Percentiles rank a stretch among this genome's conserved stretches.
Evolutionary conservation across 371 early-diverging fungal genomes (phyloP).

Genomic region (Enteropsectra breve): DNA sequence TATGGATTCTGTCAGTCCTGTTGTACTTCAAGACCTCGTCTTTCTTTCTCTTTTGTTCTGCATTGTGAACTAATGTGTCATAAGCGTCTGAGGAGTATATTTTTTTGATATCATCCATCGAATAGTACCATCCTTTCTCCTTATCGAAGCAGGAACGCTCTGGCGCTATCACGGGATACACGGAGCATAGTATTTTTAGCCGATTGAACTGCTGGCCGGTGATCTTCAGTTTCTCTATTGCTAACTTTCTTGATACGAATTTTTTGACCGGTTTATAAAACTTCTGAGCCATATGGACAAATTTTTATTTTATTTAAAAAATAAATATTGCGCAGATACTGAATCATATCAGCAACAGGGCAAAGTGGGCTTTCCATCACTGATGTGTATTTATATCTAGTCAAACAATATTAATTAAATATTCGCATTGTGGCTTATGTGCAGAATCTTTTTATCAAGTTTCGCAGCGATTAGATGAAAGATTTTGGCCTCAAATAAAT

Average conservation of each 20-base stretch:
- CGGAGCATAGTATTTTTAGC: constrained; percentile 19
- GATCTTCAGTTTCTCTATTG: constrained; percentile 30
- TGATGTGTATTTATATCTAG: no score
- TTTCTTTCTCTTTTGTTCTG: constrained; percentile 16
- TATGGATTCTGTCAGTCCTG: constrained; percentile 5
- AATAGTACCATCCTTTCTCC: constrained; percentile 39
- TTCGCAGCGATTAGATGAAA: no score
- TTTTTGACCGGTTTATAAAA: constrained; percentile 39
- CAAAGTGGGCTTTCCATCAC: no score
- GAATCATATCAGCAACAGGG: no score
- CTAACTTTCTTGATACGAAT: constrained; percentile 34
- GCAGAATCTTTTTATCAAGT: no score
- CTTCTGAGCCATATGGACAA: constrained; percentile 21
- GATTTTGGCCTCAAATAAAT: no score
- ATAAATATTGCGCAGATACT: no score
- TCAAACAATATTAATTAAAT: no score
- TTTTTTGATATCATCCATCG: constrained; percentile 39
- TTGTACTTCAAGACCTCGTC: constrained; percentile 12
- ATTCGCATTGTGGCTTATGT: no score
- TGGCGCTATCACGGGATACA: constrained; percentile 39
- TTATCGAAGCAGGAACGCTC: constrained; percentile 29
- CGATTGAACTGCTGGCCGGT: constrained; percentile 37
- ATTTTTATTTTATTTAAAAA: no score
- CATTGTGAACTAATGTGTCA: constrained; percentile 29
- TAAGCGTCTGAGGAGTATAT: constrained; percentile 34